Evolutionary conservation across 225 moss, liverwort and hornwort species (phyloP).

Genomic region (Bryum argenteum): DNA sequence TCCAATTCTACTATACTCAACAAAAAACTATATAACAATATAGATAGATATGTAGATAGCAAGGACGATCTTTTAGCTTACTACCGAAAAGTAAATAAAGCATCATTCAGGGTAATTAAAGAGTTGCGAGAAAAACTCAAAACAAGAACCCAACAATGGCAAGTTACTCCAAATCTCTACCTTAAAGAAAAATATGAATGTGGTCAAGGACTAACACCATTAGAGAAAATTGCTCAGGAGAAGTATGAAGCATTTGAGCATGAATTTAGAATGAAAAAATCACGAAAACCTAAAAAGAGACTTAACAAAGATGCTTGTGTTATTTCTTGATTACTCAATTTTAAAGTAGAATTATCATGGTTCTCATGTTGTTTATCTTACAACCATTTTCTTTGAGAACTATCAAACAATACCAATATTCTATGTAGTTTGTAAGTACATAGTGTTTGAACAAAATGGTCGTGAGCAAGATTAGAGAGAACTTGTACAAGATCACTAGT

Average conservation of each 20-base stretch:
- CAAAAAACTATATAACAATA: background rate
- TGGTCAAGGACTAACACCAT: constrained; percentile 9
- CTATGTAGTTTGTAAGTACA: too few species aligned
- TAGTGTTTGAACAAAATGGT: too few species aligned
- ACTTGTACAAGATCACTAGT: too few species aligned
- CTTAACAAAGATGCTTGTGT: background rate
- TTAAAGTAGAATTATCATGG: too few species aligned
- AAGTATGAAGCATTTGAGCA: constrained; percentile 8
- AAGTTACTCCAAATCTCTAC: constrained; percentile 32
- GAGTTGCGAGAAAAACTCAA: background rate
- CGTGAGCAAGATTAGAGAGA: too few species aligned
- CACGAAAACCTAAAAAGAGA: background rate
- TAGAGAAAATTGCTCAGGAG: constrained; percentile 26
- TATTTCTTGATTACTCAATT: background rate
- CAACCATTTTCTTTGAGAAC: too few species aligned
- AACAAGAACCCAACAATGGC: constrained; percentile 32
- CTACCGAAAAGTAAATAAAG: background rate
- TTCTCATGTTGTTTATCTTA: too few species aligned
- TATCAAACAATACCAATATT: too few species aligned
- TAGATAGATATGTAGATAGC: background rate
- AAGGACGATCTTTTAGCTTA: background rate
- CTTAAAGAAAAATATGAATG: constrained; percentile 28
- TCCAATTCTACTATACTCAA: background rate
- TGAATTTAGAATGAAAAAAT: constrained; percentile 3
- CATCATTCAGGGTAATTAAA: background rate